Conservation (phyloP, 2,329 filamentous ascomycete species). For the Venturia nashicola region DNA sequence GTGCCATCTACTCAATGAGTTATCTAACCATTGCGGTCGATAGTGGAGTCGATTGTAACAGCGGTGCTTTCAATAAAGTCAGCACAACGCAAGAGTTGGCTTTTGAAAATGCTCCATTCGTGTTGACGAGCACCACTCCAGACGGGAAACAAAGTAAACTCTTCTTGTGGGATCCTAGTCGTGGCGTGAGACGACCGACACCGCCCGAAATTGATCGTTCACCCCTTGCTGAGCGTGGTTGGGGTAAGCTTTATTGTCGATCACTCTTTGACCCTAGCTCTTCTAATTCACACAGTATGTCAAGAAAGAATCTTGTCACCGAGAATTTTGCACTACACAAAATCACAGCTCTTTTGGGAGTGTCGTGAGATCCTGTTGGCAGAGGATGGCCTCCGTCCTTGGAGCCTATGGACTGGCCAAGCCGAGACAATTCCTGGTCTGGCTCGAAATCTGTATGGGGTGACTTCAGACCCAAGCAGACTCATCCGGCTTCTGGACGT, state of each 20-base stretch:
- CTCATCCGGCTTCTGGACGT: slow-evolving; percentile 4
- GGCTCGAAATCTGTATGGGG: slow-evolving; percentile 9
- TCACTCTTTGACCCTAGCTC: background rate
- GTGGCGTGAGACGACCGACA: slow-evolving; percentile 3
- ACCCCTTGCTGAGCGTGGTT: slow-evolving; percentile 9
- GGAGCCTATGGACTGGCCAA: slow-evolving; percentile 7
- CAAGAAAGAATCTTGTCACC: slow-evolving; percentile 12
- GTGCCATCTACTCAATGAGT: slow-evolving; percentile 12
- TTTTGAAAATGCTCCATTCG: slow-evolving; percentile 8
- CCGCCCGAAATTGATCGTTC: slow-evolving; percentile 10
- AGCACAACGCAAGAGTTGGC: slow-evolving; percentile 10
- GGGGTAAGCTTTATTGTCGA: background rate
- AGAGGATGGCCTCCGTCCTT: slow-evolving; percentile 10
- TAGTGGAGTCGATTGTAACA: slow-evolving; percentile 7
- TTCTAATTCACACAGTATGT: background rate
- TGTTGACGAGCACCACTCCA: background rate
- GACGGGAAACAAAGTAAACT: background rate
- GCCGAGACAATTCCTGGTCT: slow-evolving; percentile 6
- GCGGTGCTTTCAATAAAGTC: slow-evolving; percentile 9
- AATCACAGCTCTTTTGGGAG: slow-evolving; percentile 11
- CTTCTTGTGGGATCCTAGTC: slow-evolving; percentile 10
- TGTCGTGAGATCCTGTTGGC: slow-evolving; percentile 7
- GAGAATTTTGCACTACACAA: slow-evolving; percentile 11
- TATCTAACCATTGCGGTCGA: slow-evolving; percentile 13
- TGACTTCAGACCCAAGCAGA: background rate